These are phyloP conservation scores for Incumbomyces lentus DNA, from an alignment of 2,329 filamentous ascomycete species.

Conservation along the genomic window DNA sequence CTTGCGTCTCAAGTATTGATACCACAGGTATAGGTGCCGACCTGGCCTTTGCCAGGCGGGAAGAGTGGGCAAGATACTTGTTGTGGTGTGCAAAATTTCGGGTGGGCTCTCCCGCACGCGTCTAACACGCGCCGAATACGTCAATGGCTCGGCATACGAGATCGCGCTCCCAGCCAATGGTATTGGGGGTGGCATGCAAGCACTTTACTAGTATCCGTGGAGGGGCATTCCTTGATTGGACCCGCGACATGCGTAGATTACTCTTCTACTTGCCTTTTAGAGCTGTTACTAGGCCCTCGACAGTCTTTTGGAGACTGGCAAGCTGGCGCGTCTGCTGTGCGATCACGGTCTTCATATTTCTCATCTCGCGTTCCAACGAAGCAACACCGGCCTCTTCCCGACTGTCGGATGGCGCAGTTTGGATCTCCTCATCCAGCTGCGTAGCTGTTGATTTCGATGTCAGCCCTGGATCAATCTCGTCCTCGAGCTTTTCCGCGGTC, in stretches of 20 bases:
- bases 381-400: not conserved
- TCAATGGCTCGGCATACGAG: not conserved
- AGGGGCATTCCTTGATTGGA: too few species aligned
- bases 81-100: not conserved
- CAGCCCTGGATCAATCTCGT: not conserved
- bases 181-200: not conserved
- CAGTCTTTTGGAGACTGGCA: constrained; percentile 16
- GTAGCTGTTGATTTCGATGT: not conserved
- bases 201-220: too few species aligned
- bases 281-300: constrained; percentile 19
- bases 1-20: not conserved
- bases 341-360: constrained; percentile 20
- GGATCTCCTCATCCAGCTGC: not conserved
- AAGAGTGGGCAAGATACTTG: constrained; percentile 9
- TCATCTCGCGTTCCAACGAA: constrained; percentile 18
- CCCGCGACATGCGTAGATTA: too few species aligned
- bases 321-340: constrained; percentile 21
- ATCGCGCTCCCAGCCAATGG: too few species aligned
- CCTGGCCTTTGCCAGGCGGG: constrained; percentile 21
- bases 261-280: constrained; percentile 16
- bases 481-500: not conserved
- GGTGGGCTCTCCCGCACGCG: not conserved
- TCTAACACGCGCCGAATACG: not conserved
- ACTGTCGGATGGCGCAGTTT: not conserved
- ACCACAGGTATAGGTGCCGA: constrained; percentile 6